Percentiles rank a stretch among this genome's conserved stretches.
These are phyloP conservation scores for Hygrophoropsis aurantiaca DNA, from an alignment of 768 basidiomycete species.

Conservation along the genomic window DNA sequence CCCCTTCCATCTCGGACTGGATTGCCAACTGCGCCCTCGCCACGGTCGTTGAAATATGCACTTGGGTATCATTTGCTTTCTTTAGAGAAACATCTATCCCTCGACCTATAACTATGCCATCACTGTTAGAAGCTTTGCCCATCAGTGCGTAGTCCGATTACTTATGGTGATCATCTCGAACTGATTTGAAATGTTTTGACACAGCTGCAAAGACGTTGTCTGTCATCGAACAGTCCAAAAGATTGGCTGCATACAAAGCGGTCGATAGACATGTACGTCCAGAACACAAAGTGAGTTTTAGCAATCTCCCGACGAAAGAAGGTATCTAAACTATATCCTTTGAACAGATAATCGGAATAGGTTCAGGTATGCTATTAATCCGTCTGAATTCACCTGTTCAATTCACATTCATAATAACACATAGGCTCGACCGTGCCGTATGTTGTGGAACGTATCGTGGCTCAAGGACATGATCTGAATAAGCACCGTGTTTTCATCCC, in stretches of 20 bases:
- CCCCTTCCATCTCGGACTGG: not conserved
- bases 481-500: slow-evolving; percentile 84
- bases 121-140: not conserved
- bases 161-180: too few species aligned
- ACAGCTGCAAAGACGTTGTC: slow-evolving; percentile 29
- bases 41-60: slow-evolving; percentile 1
- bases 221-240: slow-evolving; percentile 79
- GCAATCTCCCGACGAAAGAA: not conserved
- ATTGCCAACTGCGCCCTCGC: not conserved
- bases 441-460: slow-evolving; percentile 90
- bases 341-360: slow-evolving; percentile 78
- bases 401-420: slow-evolving; percentile 3
- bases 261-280: slow-evolving; percentile 86
- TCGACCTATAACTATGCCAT: slow-evolving; percentile 10
- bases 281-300: slow-evolving; percentile 68
- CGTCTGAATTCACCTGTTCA: not conserved
- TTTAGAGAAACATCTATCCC: slow-evolving; percentile 11
- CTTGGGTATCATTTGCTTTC: not conserved
- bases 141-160: slow-evolving; percentile 8
- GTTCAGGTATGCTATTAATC: slow-evolving; percentile 56
- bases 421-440: slow-evolving; percentile 92
- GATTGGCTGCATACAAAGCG: slow-evolving; percentile 89
- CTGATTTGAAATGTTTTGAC: not conserved
- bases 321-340: not conserved
- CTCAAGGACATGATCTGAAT: slow-evolving; percentile 78